A percentile compares a stretch with the other conserved stretches of the same genome.
Conservation (phyloP, 768 basidiomycete species). For the Chiua virens region DNA sequence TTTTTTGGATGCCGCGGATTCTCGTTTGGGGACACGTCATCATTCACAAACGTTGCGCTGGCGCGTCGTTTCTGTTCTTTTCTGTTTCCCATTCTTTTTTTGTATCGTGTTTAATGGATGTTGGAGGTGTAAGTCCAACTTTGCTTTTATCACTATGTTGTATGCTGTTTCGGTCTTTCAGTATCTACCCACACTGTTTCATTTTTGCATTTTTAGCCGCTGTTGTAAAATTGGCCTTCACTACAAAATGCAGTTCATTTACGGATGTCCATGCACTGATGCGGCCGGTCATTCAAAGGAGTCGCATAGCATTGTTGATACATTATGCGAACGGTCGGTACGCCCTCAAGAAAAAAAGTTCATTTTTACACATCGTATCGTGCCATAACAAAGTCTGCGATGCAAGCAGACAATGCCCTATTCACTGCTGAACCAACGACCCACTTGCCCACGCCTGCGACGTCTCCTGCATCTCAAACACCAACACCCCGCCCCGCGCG, state of each 20-base stretch:
- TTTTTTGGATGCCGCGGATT: background rate
- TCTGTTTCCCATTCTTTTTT: background rate
- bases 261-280: too few species aligned
- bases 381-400: too few species aligned
- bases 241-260: too few species aligned
- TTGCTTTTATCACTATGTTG: constrained; percentile 17
- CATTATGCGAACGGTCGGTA: too few species aligned
- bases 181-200: constrained; percentile 1
- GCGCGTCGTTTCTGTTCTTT: constrained; percentile 4
- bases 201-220: background rate
- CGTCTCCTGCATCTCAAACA: constrained; percentile 63
- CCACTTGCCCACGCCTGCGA: constrained; percentile 45
- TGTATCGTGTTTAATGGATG: background rate
- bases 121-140: background rate
- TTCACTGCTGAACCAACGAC: background rate
- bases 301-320: too few species aligned
- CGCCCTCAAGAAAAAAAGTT: too few species aligned
- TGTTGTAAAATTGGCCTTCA: too few species aligned
- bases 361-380: too few species aligned
- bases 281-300: too few species aligned
- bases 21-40: background rate
- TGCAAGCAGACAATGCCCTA: too few species aligned
- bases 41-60: constrained; percentile 10
- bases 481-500: constrained; percentile 52
- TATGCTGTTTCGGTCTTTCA: constrained; percentile 6